Evolutionary conservation across 164 flowering plant species (phyloP).

Genomic region (Vitis rotundifolia): DNA sequence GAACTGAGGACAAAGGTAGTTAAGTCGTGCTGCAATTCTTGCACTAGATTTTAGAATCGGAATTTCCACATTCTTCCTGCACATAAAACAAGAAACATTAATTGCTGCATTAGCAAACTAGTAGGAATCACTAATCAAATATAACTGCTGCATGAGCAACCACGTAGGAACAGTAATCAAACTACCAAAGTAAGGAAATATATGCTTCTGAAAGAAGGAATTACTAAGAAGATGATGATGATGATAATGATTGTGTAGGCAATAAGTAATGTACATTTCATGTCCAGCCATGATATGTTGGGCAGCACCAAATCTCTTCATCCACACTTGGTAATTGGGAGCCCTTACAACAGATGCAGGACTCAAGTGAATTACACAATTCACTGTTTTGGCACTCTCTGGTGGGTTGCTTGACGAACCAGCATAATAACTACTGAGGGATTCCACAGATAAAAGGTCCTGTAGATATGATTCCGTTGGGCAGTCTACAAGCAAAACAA

Average conservation of each 20-base stretch:
- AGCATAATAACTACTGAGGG: conserved; percentile 56
- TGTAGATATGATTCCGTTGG: conserved; percentile 70
- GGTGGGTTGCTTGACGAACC: conserved; percentile 27
- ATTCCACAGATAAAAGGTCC: conserved; percentile 47
- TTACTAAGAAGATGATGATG: not conserved
- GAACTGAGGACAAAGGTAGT: conserved; percentile 86
- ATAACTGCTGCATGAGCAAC: not conserved
- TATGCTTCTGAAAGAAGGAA: not conserved
- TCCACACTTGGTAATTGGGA: conserved; percentile 73
- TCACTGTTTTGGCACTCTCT: conserved; percentile 51
- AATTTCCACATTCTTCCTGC: conserved; percentile 80
- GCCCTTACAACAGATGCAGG: conserved; percentile 56
- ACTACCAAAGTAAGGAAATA: not conserved
- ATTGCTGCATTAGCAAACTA: not conserved
- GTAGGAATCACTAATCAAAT: conserved; percentile 5
- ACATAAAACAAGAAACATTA: conserved; percentile 5
- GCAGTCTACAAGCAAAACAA: conserved; percentile 85
- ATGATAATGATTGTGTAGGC: not conserved
- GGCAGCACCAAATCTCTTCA: conserved; percentile 77
- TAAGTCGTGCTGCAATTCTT: conserved; percentile 77
- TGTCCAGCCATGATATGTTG: conserved; percentile 98
- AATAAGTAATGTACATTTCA: conserved; percentile 48
- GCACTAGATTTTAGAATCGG: conserved; percentile 88
- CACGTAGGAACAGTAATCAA: conserved; percentile 5
- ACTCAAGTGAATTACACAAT: conserved; percentile 80